Base-by-base conservation (phyloP, 331 rosid species). In the Spiraea crenata region DNA sequence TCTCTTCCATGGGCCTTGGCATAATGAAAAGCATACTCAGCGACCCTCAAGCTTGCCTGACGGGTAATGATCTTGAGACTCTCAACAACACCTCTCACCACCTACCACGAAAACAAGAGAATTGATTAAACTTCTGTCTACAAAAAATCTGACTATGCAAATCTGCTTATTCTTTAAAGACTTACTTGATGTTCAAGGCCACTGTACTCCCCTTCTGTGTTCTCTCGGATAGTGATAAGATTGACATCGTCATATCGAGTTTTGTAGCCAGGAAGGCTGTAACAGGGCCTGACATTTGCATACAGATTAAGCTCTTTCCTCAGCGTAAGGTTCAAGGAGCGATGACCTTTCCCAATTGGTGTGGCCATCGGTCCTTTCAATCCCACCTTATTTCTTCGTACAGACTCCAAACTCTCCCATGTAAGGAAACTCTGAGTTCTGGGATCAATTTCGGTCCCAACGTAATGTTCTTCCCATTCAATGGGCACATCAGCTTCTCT, bases 341-440 rank as follows among this genome's bases (percentile, higher is more conserved):
- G 98, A 84, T 90, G 97, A 47, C 98, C 98, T 79, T 88, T 93
- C 57, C 98, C 98, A 80, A 93, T 90, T 15, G 98, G 98, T 39
- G 98, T 93, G 52, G 98, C 97, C 98, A 93, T 93, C 12, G 98
- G 98, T 48, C 98, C 98, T 84, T 93, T 93, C 90, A 93, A 83
- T 78, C 98, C 98, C 42, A 93, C 97, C 85, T 75, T 39, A 73
- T 93, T 93, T 74, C 35, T 71, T 69, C 93, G 75, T 10, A 93
- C 96, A 0, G 98, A 93, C 76, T 90, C 98, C 62, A 93, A 83
- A 79, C 98, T 93, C 79, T 93, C 98, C 98, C 96, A 93, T 78
- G 98, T 93, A 1, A 93, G 81, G 69, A 88, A 93, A 83, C 98
- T 93, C 77, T 90, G 93, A 5, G 98, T 93, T 77, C 90, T 81